These are phyloP conservation scores for Wallacemonas rigidus DNA, from an alignment of 208 protist species.

Conservation along the genomic window DNA sequence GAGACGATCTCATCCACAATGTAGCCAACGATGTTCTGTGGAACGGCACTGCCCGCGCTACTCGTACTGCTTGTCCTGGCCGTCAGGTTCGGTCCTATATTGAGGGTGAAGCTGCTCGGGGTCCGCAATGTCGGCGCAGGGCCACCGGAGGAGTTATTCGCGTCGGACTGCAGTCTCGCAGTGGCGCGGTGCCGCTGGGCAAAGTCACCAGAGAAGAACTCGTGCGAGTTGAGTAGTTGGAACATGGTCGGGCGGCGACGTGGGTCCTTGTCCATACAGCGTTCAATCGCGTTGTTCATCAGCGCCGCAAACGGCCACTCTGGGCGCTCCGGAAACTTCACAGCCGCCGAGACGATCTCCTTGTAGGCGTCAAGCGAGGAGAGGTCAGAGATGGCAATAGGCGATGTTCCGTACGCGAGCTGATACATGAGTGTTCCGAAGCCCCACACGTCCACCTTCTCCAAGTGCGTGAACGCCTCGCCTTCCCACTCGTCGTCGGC, in stretches of 20 bases:
- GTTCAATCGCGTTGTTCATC: constrained; percentile 57
- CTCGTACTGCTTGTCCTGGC: constrained; percentile 16
- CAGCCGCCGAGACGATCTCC: constrained; percentile 32
- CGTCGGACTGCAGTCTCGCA: constrained; percentile 21
- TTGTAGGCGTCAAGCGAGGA: constrained; percentile 54
- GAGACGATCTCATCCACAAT: constrained; percentile 51
- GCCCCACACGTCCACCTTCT: constrained; percentile 80
- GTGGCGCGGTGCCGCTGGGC: not conserved
- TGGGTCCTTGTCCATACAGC: constrained; percentile 60
- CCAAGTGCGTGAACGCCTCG: constrained; percentile 8
- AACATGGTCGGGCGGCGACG: constrained; percentile 53
- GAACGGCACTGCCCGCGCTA: constrained; percentile 1
- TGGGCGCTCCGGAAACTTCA: constrained; percentile 41
- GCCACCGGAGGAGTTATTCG: constrained; percentile 23
- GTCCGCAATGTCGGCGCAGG: constrained; percentile 18
- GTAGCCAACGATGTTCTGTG: constrained; percentile 40
- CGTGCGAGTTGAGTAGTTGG: constrained; percentile 38
- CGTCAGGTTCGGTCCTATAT: constrained; percentile 14
- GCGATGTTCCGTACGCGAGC: constrained; percentile 67
- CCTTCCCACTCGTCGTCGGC: constrained; percentile 22
- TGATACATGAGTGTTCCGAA: constrained; percentile 86
- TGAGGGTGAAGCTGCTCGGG: constrained; percentile 27
- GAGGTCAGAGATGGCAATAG: constrained; percentile 63
- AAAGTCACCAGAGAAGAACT: constrained; percentile 63
- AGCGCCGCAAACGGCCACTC: constrained; percentile 50